phyloP scores from a whole-genome alignment of 2,329 filamentous ascomycete genomes.

The Penicillium decumbens region DNA sequence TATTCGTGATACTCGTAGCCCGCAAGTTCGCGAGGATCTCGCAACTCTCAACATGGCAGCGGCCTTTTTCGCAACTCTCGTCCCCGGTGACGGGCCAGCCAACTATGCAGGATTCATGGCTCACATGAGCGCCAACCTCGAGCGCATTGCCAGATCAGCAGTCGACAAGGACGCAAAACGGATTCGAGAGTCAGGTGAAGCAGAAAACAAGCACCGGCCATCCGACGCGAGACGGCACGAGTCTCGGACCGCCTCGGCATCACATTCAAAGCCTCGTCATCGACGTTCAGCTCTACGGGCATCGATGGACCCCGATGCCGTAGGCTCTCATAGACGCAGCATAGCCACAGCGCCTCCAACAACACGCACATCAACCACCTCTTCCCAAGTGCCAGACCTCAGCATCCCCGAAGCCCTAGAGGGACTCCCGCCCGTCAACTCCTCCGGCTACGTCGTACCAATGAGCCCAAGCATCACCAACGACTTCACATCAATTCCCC shows the following conservation, averaged over 20 bases:
- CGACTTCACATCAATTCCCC: constrained; percentile 1
- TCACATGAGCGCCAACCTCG: constrained; percentile 82
- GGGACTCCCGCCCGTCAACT: constrained; percentile 31
- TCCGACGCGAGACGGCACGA: constrained; percentile 16
- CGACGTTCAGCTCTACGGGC: constrained; percentile 6
- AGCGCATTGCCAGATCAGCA: constrained; percentile 79
- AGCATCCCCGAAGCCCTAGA: constrained; percentile 27
- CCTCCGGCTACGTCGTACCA: constrained; percentile 32
- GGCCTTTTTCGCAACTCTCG: constrained; percentile 77
- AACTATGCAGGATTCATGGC: constrained; percentile 87
- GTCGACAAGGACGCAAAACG: constrained; percentile 78
- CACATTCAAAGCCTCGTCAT: constrained; percentile 5
- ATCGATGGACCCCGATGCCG: constrained; percentile 3
- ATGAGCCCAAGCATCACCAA: constrained; percentile 17
- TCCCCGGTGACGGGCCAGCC: constrained; percentile 70
- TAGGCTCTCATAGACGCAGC: background rate
- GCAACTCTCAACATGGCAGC: constrained; percentile 84
- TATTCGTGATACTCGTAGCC: constrained; percentile 80
- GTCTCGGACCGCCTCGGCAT: constrained; percentile 18
- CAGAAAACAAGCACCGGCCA: constrained; percentile 17
- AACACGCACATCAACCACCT: constrained; percentile 7
- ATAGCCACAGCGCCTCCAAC: background rate
- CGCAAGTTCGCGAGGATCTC: constrained; percentile 75
- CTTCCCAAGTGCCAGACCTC: constrained; percentile 6
- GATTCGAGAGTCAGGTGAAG: constrained; percentile 29